phyloP scores from a whole-genome alignment of 345 rosid species.

The Corchorus olitorius region DNA sequence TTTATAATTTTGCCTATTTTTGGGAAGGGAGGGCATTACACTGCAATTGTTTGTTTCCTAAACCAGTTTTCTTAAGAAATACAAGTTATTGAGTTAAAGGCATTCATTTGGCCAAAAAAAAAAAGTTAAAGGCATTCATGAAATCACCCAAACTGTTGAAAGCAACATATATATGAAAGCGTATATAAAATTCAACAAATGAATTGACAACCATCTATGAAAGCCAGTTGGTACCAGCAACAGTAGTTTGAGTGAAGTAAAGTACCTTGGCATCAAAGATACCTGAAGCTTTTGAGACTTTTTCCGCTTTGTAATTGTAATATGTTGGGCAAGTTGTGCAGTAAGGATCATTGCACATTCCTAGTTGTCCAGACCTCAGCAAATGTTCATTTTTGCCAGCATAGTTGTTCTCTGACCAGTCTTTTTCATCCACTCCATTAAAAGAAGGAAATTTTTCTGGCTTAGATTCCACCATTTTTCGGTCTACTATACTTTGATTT shows the following conservation, averaged over 20 bases:
- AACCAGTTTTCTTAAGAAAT: too few relatives aligned
- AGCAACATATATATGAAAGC: neutral
- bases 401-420: slow-evolving; percentile 39
- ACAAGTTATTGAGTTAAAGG: too few relatives aligned
- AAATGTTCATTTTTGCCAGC: slow-evolving; percentile 66
- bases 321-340: slow-evolving; percentile 86
- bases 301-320: slow-evolving; percentile 48
- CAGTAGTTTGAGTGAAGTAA: slow-evolving; percentile 11
- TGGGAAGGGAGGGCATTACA: too few relatives aligned
- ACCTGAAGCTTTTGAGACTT: slow-evolving; percentile 42
- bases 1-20: neutral
- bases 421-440: slow-evolving; percentile 40
- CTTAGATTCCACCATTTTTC: slow-evolving; percentile 31
- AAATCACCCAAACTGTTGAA: too few relatives aligned
- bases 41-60: too few relatives aligned
- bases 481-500: slow-evolving; percentile 31
- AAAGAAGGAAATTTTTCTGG: slow-evolving; percentile 46
- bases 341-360: slow-evolving; percentile 90
- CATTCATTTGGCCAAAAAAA: too few relatives aligned
- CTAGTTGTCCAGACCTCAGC: slow-evolving; percentile 78
- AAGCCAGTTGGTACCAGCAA: neutral
- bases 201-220: neutral
- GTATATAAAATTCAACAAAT: slow-evolving; percentile 3
- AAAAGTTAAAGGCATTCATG: too few relatives aligned
- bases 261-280: slow-evolving; percentile 59